Base-by-base conservation (phyloP, 176 grass and related monocot genomes). In the Aegilops speltoides region DNA sequence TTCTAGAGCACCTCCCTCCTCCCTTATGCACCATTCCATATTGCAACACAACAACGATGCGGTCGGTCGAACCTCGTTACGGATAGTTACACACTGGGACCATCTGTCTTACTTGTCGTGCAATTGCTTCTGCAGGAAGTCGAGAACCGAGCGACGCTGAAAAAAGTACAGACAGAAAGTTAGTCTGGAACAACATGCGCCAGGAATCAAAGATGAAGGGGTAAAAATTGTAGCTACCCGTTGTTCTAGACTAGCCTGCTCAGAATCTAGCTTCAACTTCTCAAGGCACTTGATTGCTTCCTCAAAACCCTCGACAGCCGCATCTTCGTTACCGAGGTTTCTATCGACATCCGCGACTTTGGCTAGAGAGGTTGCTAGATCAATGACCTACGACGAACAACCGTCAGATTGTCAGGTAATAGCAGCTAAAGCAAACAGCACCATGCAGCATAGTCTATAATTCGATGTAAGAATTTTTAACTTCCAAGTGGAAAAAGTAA, bases 341-440 rank as follows among this genome's bases (percentile, higher is more conserved):
- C 90, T 93, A 68, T 99, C 94, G 0, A 88, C 87, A 86, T 99
- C 97, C 11, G 97, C 94, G 43, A 99, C 94, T 99, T 96, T 96
- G 33, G 94, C 97, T 77, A 99, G 90, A 77, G 97, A 99, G 84
- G 93, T 89, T 66, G 97, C 97, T 36, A 99, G 70, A 91, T 96
- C 97, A 69, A 99, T 87, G 50, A 94, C 94, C 94, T 99, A 63
- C 17, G 89, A 73, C 16, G 20, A 83, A 87, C 29, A 26, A 15
- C 28, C 20, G 50, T 19, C 16, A 82, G 14, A 31, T 34, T 46
- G 71, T 80, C 17, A 84, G 40, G 83, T 3, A 24, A 72, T 65
- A 33, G 19, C 54, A 64, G 1, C 29, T 20, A 74, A 79, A 79
- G 40, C 40, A 64, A 56, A 50, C 71, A 86, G 33, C 25, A 28